Conservation (phyloP, 495 filamentous ascomycete species). For the Polyplosphaeria fusca region DNA sequence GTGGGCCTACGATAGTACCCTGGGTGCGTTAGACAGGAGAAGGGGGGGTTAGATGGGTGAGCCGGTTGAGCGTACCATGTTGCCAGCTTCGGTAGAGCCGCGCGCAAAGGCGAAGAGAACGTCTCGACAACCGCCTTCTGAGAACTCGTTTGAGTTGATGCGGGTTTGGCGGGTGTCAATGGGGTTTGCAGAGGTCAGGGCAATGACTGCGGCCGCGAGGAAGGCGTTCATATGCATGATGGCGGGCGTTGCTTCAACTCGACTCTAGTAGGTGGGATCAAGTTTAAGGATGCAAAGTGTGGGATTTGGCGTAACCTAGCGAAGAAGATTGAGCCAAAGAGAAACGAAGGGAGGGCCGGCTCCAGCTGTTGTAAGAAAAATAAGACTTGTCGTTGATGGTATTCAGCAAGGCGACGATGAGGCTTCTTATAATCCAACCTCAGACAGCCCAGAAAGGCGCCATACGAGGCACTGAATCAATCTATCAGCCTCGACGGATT, state of each 20-base stretch:
- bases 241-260: too few relatives aligned
- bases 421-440: conserved; percentile 4
- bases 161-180: conserved; percentile 26
- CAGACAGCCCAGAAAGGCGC: too few relatives aligned
- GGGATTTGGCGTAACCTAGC: too few relatives aligned
- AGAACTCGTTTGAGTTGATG: conserved; percentile 46
- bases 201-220: conserved; percentile 3
- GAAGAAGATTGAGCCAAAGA: not conserved
- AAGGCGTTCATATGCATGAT: conserved; percentile 22
- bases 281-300: too few relatives aligned
- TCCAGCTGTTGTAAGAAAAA: not conserved
- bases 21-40: conserved; percentile 15
- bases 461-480: not conserved
- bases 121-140: conserved; percentile 44
- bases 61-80: conserved; percentile 45
- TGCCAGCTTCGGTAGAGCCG: conserved; percentile 50
- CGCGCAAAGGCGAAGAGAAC: conserved; percentile 54
- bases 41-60: not conserved
- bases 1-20: conserved; percentile 46
- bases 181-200: conserved; percentile 8
- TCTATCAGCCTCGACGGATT: not conserved
- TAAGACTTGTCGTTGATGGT: not conserved
- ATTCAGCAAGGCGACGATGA: not conserved
- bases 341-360: conserved; percentile 4
- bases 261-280: too few relatives aligned